These are phyloP conservation scores for Pisolithus sp. DNA, from an alignment of 768 basidiomycete genomes.

Conservation along the genomic window DNA sequence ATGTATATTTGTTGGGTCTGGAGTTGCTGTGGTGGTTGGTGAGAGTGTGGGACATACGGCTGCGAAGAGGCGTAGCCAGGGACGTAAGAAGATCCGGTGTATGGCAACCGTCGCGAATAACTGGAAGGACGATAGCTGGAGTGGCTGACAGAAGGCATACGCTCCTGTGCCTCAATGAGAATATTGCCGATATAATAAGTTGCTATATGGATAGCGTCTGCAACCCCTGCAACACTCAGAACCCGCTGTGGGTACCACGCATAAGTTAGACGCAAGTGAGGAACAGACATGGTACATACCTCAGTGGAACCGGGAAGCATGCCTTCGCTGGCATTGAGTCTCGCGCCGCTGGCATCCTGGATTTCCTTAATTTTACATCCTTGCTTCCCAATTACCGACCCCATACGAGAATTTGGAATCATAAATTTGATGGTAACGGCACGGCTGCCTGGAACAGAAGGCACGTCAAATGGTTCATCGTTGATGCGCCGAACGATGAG, in stretches of 20 bases:
- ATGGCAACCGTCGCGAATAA: slow-evolving; percentile 42
- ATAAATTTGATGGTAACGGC: slow-evolving; percentile 99
- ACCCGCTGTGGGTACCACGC: slow-evolving; percentile 60
- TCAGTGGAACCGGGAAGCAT: slow-evolving; percentile 99
- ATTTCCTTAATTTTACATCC: slow-evolving; percentile 99
- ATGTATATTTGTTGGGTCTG: slow-evolving; percentile 99
- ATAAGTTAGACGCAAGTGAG: slow-evolving; percentile 10
- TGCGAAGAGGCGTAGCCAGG: slow-evolving; percentile 50
- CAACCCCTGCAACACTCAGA: slow-evolving; percentile 95
- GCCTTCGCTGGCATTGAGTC: slow-evolving; percentile 93
- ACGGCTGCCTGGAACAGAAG: slow-evolving; percentile 94
- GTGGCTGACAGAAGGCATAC: slow-evolving; percentile 60
- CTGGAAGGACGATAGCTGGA: slow-evolving; percentile 61
- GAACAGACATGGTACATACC: slow-evolving; percentile 40
- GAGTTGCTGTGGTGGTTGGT: slow-evolving; percentile 63
- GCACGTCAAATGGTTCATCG: slow-evolving; percentile 96
- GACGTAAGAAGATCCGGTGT: slow-evolving; percentile 59
- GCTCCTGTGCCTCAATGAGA: slow-evolving; percentile 86
- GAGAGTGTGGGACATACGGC: slow-evolving; percentile 40
- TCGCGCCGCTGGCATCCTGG: slow-evolving; percentile 94
- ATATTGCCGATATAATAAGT: slow-evolving; percentile 99
- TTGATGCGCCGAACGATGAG: slow-evolving; percentile 98
- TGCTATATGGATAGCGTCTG: slow-evolving; percentile 98
- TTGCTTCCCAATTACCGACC: slow-evolving; percentile 96
- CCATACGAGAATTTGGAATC: slow-evolving; percentile 99